Evolutionary conservation across 1,284 basidiomycete genomes (phyloP).

Genomic region (Cryptococcus hybrid): DNA sequence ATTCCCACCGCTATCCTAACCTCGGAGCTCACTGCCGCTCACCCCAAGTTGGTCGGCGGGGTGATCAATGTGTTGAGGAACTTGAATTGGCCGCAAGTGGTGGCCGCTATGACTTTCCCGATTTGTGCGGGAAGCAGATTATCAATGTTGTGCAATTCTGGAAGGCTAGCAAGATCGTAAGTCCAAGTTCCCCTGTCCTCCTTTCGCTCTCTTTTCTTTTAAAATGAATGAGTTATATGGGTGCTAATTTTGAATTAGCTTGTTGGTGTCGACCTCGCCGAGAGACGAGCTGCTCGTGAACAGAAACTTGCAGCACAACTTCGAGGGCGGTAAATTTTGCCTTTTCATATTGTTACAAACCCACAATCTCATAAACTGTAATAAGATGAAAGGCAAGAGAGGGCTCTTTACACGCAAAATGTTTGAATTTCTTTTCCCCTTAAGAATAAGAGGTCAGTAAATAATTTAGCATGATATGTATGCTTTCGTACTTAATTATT

Average conservation of each 20-base stretch:
- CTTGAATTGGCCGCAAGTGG: constrained; percentile 76
- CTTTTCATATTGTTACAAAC: background rate
- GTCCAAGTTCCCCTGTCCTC: constrained; percentile 16
- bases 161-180: constrained; percentile 90
- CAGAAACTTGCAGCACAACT: constrained; percentile 11
- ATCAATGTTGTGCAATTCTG: constrained; percentile 97
- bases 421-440: too few relatives aligned
- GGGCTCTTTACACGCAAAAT: too few relatives aligned
- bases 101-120: constrained; percentile 67
- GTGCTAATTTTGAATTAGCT: constrained; percentile 48
- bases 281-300: constrained; percentile 67
- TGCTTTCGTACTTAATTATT: too few relatives aligned
- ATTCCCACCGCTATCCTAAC: constrained; percentile 30
- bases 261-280: constrained; percentile 83
- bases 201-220: background rate
- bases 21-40: constrained; percentile 19
- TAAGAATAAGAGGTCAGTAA: too few relatives aligned
- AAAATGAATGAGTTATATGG: background rate
- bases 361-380: too few relatives aligned
- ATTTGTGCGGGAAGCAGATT: constrained; percentile 83
- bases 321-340: constrained; percentile 2
- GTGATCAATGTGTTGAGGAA: constrained; percentile 37
- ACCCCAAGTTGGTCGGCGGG: constrained; percentile 19
- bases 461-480: too few relatives aligned
- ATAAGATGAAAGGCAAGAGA: too few relatives aligned